Percentiles rank a stretch among this genome's conserved stretches.
phyloP scores from a whole-genome alignment of 75 land plant species.

The Larix kaempferi region DNA sequence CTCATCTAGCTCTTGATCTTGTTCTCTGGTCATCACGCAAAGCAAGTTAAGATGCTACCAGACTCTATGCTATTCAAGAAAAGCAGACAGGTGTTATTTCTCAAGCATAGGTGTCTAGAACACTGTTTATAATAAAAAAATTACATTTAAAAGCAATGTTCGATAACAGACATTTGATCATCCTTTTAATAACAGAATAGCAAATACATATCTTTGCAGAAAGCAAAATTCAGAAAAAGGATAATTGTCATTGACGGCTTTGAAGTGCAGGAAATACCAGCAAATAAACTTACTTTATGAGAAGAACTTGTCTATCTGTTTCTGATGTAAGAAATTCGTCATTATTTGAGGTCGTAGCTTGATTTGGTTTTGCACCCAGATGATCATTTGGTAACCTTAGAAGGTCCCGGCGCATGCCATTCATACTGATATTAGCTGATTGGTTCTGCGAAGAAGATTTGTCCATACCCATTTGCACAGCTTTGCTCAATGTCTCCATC shows the following conservation, averaged over 20 bases:
- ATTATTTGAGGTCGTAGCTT: slow-evolving; percentile 14
- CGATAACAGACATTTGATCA: background rate
- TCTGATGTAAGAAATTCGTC: slow-evolving; percentile 54
- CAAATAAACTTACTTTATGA: slow-evolving; percentile 39
- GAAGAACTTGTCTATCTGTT: slow-evolving; percentile 54
- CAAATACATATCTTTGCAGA: background rate
- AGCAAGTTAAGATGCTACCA: background rate
- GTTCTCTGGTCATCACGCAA: slow-evolving; percentile 55
- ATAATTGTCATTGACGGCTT: background rate
- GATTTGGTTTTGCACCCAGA: slow-evolving; percentile 18
- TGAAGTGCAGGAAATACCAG: background rate
- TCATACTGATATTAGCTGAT: slow-evolving; percentile 4
- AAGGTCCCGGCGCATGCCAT: slow-evolving; percentile 40
- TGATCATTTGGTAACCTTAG: slow-evolving; percentile 40
- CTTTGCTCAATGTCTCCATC: slow-evolving; percentile 22
- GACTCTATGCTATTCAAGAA: background rate
- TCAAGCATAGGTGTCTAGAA: background rate
- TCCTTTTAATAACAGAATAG: background rate
- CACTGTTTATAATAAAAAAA: background rate
- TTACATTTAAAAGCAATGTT: background rate
- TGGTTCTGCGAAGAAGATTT: slow-evolving; percentile 10
- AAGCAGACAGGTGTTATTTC: background rate
- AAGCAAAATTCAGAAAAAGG: background rate
- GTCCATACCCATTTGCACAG: slow-evolving; percentile 21
- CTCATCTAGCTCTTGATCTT: slow-evolving; percentile 92